Conservation (phyloP, 176 grass and related monocot genomes). For the Rhynchospora pubera region DNA sequence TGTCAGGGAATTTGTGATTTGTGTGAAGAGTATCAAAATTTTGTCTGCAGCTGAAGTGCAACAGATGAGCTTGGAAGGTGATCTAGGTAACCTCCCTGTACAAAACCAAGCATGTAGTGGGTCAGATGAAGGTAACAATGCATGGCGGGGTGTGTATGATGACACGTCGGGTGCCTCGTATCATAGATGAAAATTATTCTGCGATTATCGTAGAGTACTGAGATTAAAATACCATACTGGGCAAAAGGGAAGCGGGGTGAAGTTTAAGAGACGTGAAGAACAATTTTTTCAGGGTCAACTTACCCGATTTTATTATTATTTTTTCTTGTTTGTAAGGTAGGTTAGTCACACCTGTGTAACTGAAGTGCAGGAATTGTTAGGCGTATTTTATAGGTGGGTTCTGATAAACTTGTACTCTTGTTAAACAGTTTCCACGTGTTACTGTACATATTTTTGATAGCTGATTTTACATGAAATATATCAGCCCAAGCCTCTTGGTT, state of each 20-base stretch:
- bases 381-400: constrained; percentile 3
- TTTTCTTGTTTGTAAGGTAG: constrained; percentile 19
- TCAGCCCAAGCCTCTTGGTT: neutral
- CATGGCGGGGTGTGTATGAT: constrained; percentile 56
- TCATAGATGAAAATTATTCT: constrained; percentile 28
- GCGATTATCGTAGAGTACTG: neutral
- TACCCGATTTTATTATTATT: neutral
- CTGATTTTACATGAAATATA: constrained; percentile 12
- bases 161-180: constrained; percentile 43
- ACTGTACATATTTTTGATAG: constrained; percentile 16
- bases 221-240: constrained; percentile 4
- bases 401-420: constrained; percentile 10
- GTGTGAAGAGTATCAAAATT: constrained; percentile 97
- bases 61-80: constrained; percentile 94
- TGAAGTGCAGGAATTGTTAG: neutral
- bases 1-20: constrained; percentile 87
- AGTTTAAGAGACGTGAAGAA: neutral
- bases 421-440: neutral
- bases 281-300: neutral
- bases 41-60: constrained; percentile 89
- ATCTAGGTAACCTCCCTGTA: constrained; percentile 66
- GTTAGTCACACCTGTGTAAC: constrained; percentile 23
- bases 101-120: constrained; percentile 79
- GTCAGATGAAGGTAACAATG: constrained; percentile 62
- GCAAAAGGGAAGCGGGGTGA: neutral